Base-by-base conservation (phyloP, 805 yeast species). In the Candida stauntonica region DNA sequence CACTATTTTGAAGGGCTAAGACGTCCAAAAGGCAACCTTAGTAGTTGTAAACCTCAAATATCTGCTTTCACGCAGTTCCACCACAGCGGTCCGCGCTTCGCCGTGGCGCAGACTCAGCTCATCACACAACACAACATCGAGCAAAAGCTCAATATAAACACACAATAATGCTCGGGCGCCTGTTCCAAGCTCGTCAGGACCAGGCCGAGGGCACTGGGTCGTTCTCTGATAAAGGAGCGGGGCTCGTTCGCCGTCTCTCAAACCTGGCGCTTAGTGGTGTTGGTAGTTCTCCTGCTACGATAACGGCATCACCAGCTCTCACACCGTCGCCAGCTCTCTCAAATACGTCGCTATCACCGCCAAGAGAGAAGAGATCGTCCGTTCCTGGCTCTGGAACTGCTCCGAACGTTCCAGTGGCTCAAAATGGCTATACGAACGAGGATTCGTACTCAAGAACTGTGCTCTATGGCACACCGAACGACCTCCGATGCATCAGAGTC, bases 381-480 rank as follows among this genome's bases (percentile, higher is more conserved):
- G 11, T 8, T 21, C 9, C 9, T 21, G 24, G 24, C 7, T n/a
- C n/a, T n/a, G n/a, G n/a, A n/a, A n/a, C n/a, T n/a, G n/a, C n/a
- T n/a, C n/a, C n/a, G n/a, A n/a, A n/a, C n/a, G n/a, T n/a, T n/a
- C n/a, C n/a, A n/a, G n/a, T n/a, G n/a, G n/a, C n/a, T n/a, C n/a
- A n/a, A n/a, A n/a, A n/a, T n/a, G n/a, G 24, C 28, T 46, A 39
- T 34, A 39, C 38, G 16, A 48, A 41, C 33, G 60, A 55, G 23
- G 60, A 55, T 36, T 42, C 48, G 4, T 47, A 45, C 24, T 52
- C 60, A 5, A 43, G 54, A 18, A 53, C 58, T 1, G 43, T 54
- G 4, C 36, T 55, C 4, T 55, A 51, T 26, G 60, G 60, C 1
- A 51, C 55, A 1, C 48, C 52, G 7, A 41, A 44, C 21, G 44